phyloP scores from a whole-genome alignment of 164 flowering plant species.

The Tinospora cordifolia region DNA sequence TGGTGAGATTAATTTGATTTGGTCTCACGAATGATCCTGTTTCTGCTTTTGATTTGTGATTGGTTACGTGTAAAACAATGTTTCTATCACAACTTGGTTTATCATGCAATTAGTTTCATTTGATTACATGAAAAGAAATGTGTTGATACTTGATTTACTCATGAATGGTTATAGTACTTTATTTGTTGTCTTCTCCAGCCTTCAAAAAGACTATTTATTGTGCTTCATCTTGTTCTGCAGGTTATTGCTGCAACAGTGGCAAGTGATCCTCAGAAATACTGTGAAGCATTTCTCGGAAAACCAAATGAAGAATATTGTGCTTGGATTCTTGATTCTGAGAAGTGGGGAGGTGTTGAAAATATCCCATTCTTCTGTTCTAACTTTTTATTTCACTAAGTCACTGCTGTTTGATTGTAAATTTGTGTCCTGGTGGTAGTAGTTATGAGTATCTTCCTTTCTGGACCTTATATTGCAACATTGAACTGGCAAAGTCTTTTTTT shows the following conservation, averaged over 20 bases:
- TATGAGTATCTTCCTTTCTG: background rate
- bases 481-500: background rate
- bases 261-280: slow-evolving; percentile 67
- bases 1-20: background rate
- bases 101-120: background rate
- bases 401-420: slow-evolving; percentile 2
- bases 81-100: background rate
- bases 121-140: background rate
- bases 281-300: slow-evolving; percentile 86
- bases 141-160: background rate
- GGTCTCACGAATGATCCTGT: background rate
- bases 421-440: background rate
- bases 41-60: background rate
- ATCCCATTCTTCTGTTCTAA: background rate
- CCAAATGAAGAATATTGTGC: slow-evolving; percentile 78
- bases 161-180: background rate
- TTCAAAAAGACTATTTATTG: background rate
- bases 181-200: background rate
- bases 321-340: slow-evolving; percentile 87
- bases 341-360: slow-evolving; percentile 82
- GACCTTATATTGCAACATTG: no score
- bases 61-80: background rate
- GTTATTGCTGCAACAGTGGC: slow-evolving; percentile 93
- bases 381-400: background rate
- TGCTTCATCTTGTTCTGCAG: slow-evolving; percentile 32